Evolutionary conservation across 345 rosid species (phyloP).

Genomic region (Odontarrhena argentea): DNA sequence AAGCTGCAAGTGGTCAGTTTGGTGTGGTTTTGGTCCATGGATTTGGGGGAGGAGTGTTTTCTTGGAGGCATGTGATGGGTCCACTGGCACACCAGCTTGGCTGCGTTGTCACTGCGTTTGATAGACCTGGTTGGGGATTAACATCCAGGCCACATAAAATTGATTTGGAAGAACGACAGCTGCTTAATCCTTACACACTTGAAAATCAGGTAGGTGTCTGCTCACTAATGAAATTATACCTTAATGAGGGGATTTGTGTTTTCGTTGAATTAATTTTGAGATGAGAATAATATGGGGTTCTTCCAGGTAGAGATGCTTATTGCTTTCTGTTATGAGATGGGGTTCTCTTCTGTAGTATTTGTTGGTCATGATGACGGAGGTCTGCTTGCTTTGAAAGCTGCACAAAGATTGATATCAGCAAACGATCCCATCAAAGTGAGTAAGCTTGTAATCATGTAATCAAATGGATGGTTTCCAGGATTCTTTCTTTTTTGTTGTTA

Average conservation of each 20-base stretch:
- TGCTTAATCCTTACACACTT: conserved; percentile 76
- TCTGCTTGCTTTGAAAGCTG: conserved; percentile 77
- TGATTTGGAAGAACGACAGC: conserved; percentile 71
- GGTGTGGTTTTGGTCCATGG: conserved; percentile 86
- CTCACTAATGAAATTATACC: background rate
- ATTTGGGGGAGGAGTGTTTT: conserved; percentile 94
- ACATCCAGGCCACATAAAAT: conserved; percentile 66
- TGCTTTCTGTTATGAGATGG: conserved; percentile 81
- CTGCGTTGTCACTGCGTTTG: conserved; percentile 77
- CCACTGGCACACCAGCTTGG: conserved; percentile 65
- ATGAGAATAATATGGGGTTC: conserved; percentile 23
- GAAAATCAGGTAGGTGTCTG: conserved; percentile 66
- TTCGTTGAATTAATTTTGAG: conserved; percentile 19
- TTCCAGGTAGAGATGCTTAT: conserved; percentile 88
- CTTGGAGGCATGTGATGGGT: conserved; percentile 96
- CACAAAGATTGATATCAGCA: conserved; percentile 58
- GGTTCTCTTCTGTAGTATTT: conserved; percentile 80
- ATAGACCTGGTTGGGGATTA: conserved; percentile 95
- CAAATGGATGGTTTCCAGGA: conserved; percentile 3
- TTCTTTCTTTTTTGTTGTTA: conserved; percentile 4
- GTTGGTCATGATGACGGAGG: conserved; percentile 97
- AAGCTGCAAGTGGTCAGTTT: conserved; percentile 49
- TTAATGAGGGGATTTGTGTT: conserved; percentile 5
- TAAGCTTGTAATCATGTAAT: conserved; percentile 2
- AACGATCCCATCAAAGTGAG: conserved; percentile 59